Evolutionary conservation across 257 asterid genomes (phyloP), one percentile per base, ranked within the genome.

Genomic region (Solanum ahanhuiri): DNA sequence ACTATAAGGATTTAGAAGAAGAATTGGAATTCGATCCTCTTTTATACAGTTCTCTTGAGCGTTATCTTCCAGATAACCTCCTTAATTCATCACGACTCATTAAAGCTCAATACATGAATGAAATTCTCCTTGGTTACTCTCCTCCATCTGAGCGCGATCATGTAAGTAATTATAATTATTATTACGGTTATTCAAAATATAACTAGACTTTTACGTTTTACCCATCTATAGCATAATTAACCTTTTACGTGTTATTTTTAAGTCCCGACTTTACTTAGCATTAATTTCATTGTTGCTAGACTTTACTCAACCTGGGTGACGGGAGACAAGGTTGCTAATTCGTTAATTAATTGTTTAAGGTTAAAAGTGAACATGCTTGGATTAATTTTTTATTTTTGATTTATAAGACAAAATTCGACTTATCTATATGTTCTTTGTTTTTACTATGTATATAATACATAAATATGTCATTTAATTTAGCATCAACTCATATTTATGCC

Each of bases 41-140:
- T 85, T 87, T 96, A 60, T 95, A 92, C 81, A 94, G 94, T 92
- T 90, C 95, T 20, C 85, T 96, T 86, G 98, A 96, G 92, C 91
- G 94, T 82, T 93, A 94, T 85, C 92, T 96, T 86, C 96, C 99
- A 35, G 94, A 93, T 4, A 83, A 88, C 75, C 2, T 57, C 0
- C 23, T 57, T 20, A 57, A 57, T 20, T 57, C 23, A 20, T 57
- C 66, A 20, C 66, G 66, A 57, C 25, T 57, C 25, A 2, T 7
- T 20, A 57, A 57, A 57, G 5, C 11, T 18, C 12, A 22, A 57
- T 57, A 57, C 66, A 1, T 57, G 12, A 57, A 57, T 57, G 12
- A 20, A 57, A 57, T 57, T 57, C 66, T 57, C 1, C 25, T 57
- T 20, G 12, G 4, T 0, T 57, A 57, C 11, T 20, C 66, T 57